These are phyloP conservation scores for Backusella parvicylindrica DNA, from an alignment of 192 early-diverging fungal genomes.

Conservation along the genomic window DNA sequence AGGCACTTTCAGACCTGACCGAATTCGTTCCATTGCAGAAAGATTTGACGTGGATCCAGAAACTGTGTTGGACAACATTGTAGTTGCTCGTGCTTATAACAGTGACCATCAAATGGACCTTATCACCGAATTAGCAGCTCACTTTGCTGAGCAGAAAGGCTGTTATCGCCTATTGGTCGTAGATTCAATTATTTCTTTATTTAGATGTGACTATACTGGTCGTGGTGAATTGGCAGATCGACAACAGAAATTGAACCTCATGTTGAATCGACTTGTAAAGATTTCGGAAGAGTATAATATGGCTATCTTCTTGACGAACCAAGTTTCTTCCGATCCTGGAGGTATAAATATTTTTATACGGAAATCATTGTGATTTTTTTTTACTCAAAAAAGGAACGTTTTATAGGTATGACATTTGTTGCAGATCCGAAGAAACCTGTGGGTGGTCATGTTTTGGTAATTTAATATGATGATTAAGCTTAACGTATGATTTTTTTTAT, in stretches of 20 bases:
- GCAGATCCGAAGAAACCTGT: slow-evolving; percentile 88
- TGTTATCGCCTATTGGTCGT: slow-evolving; percentile 60
- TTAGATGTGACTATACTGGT: slow-evolving; percentile 78
- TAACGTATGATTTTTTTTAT: background rate
- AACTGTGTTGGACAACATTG: slow-evolving; percentile 71
- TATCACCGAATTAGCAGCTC: slow-evolving; percentile 65
- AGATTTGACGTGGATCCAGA: slow-evolving; percentile 64
- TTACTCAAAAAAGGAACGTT: background rate
- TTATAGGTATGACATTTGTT: slow-evolving; percentile 70
- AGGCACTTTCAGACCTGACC: slow-evolving; percentile 82
- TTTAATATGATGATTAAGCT: background rate
- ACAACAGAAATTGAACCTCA: slow-evolving; percentile 76
- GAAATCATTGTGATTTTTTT: background rate
- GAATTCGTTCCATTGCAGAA: slow-evolving; percentile 70
- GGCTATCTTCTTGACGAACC: slow-evolving; percentile 81
- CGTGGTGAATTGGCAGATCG: slow-evolving; percentile 84
- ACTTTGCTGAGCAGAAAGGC: slow-evolving; percentile 68
- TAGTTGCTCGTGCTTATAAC: slow-evolving; percentile 77
- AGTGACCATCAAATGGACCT: slow-evolving; percentile 84
- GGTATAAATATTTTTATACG: slow-evolving; percentile 1
- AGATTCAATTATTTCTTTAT: slow-evolving; percentile 81
- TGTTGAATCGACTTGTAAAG: slow-evolving; percentile 68
- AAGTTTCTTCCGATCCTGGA: slow-evolving; percentile 42
- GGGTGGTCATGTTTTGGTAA: slow-evolving; percentile 71
- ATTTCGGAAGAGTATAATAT: slow-evolving; percentile 86